A percentile compares a stretch with the other conserved stretches of the same genome.
Conservation (phyloP, 2,329 filamentous ascomycete genomes). For the Aspergillus sp. region DNA sequence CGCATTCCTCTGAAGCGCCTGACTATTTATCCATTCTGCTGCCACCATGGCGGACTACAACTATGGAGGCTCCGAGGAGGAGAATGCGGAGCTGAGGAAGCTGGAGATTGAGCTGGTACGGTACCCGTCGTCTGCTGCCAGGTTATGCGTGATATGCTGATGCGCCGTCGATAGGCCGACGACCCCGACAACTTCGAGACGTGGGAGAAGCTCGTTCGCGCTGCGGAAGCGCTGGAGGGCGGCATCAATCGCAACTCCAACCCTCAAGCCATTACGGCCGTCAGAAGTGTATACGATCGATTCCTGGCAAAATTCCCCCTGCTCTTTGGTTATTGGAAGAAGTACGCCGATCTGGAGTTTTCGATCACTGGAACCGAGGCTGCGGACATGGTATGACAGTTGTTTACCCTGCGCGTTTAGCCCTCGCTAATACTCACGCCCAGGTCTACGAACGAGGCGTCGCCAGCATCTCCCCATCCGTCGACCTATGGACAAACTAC, state of each 20-base stretch:
- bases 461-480: constrained; percentile 83
- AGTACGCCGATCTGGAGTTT: constrained; percentile 96
- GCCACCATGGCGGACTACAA: constrained; percentile 60
- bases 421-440: not conserved
- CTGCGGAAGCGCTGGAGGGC: constrained; percentile 76
- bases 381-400: constrained; percentile 71
- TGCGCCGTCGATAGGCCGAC: constrained; percentile 37
- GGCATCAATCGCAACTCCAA: constrained; percentile 95
- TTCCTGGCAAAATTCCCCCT: constrained; percentile 92
- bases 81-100: constrained; percentile 72
- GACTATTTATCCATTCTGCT: no score
- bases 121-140: not conserved
- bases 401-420: constrained; percentile 2
- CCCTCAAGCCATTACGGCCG: constrained; percentile 79
- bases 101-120: constrained; percentile 68
- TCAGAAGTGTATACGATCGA: constrained; percentile 79
- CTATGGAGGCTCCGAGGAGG: constrained; percentile 67
- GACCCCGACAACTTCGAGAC: constrained; percentile 87
- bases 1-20: no score
- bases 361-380: constrained; percentile 94
- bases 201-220: constrained; percentile 86
- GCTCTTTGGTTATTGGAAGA: constrained; percentile 98
- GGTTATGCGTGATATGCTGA: constrained; percentile 4
- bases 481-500: constrained; percentile 96
- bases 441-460: constrained; percentile 93